Evolutionary conservation across 768 basidiomycete genomes (phyloP).

Genomic region (Tylopilus subfusipes): DNA sequence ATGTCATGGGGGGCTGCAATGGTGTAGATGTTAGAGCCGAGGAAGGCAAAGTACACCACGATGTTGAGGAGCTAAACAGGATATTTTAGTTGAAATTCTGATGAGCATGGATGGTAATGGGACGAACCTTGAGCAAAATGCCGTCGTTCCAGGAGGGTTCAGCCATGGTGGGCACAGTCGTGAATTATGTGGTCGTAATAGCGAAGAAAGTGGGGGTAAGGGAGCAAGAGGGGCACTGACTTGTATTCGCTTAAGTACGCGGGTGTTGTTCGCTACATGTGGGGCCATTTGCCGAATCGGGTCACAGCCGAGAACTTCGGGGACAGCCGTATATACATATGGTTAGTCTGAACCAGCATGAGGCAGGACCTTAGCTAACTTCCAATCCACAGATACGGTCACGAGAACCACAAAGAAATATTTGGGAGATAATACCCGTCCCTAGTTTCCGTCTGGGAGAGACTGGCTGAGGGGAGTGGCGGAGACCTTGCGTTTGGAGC

Average conservation of each 20-base stretch:
- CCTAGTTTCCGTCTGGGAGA: too few relatives aligned
- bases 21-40: slow-evolving; percentile 89
- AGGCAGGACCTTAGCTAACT: neutral
- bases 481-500: too few relatives aligned
- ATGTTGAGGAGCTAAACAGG: slow-evolving; percentile 65
- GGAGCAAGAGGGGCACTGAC: slow-evolving; percentile 18
- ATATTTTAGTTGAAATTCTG: neutral
- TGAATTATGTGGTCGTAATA: neutral
- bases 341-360: neutral
- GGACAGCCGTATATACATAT: too few relatives aligned
- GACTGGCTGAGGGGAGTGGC: too few relatives aligned
- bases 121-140: slow-evolving; percentile 70
- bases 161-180: slow-evolving; percentile 41
- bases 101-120: neutral
- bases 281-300: slow-evolving; percentile 9
- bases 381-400: neutral
- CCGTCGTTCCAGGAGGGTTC: slow-evolving; percentile 68
- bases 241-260: slow-evolving; percentile 27
- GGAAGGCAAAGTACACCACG: slow-evolving; percentile 76
- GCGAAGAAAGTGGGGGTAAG: slow-evolving; percentile 7
- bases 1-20: slow-evolving; percentile 70
- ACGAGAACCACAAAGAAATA: too few relatives aligned
- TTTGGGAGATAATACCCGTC: too few relatives aligned
- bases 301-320: neutral
- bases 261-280: slow-evolving; percentile 12